Evolutionary conservation across 306 rosid genomes (phyloP).

Genomic region (Astragalus membranaceus): DNA sequence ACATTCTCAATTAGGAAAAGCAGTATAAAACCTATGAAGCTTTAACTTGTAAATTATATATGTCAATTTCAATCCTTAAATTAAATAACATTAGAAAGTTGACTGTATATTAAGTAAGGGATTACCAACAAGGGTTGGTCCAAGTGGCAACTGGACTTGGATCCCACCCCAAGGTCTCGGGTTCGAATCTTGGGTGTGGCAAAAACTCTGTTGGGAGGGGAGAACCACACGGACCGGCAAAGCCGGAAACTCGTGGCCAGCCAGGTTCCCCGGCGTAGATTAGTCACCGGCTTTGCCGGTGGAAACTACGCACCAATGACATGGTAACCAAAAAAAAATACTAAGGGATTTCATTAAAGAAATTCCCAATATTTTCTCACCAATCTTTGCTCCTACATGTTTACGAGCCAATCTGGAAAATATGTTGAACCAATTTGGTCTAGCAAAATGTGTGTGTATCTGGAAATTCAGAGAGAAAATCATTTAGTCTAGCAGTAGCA

Average conservation of each 20-base stretch:
- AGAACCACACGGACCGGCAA: too few relatives aligned
- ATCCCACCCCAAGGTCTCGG: too few relatives aligned
- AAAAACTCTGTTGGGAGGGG: too few relatives aligned
- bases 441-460: slow-evolving; percentile 71
- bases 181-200: too few relatives aligned
- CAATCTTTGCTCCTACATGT: slow-evolving; percentile 67
- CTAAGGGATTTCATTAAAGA: neutral
- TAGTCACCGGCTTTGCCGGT: too few relatives aligned
- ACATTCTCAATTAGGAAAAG: slow-evolving; percentile 12
- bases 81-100: neutral
- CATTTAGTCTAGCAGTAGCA: neutral
- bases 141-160: too few relatives aligned
- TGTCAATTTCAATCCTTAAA: neutral
- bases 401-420: slow-evolving; percentile 61
- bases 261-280: too few relatives aligned
- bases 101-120: neutral
- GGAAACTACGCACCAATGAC: too few relatives aligned
- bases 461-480: slow-evolving; percentile 22
- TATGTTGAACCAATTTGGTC: slow-evolving; percentile 75
- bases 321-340: too few relatives aligned
- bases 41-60: neutral
- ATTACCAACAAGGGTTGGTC: too few relatives aligned
- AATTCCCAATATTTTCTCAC: slow-evolving; percentile 37
- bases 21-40: neutral
- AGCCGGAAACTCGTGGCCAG: too few relatives aligned